Evolutionary conservation across 176 grass and related monocot species (phyloP).

Genomic region (Ampelocalamus luodianensis): DNA sequence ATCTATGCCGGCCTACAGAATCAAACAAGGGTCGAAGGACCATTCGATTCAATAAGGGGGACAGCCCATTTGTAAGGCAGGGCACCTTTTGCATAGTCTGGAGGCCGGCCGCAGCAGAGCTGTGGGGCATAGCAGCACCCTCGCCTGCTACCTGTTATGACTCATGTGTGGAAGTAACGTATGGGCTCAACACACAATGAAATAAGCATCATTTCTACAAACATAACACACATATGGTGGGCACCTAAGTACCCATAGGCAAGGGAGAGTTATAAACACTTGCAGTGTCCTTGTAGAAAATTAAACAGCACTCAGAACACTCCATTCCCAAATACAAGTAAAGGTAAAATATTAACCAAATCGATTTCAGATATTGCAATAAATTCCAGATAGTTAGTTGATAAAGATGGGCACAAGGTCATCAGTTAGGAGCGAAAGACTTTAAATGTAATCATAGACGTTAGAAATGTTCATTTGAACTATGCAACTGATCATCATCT

Average conservation of each 20-base stretch:
- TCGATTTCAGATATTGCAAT: background rate
- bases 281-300: background rate
- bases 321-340: background rate
- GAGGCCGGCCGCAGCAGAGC: too few relatives aligned
- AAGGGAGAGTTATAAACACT: too few relatives aligned
- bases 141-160: too few relatives aligned
- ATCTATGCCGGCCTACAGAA: too few relatives aligned
- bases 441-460: conserved; percentile 20
- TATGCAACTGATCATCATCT: conserved; percentile 22
- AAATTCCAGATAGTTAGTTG: background rate
- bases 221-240: background rate
- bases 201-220: background rate
- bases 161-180: too few relatives aligned
- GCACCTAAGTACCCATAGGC: background rate
- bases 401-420: background rate
- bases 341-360: background rate
- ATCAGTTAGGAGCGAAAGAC: conserved; percentile 49
- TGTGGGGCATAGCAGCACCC: too few relatives aligned
- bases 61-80: too few relatives aligned
- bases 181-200: background rate
- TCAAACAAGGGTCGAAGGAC: too few relatives aligned
- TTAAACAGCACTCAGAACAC: background rate
- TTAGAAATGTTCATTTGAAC: conserved; percentile 41
- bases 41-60: too few relatives aligned
- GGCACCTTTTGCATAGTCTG: too few relatives aligned